phyloP scores from a whole-genome alignment of 371 early-diverging fungal species.

The Coemansia sp. region DNA sequence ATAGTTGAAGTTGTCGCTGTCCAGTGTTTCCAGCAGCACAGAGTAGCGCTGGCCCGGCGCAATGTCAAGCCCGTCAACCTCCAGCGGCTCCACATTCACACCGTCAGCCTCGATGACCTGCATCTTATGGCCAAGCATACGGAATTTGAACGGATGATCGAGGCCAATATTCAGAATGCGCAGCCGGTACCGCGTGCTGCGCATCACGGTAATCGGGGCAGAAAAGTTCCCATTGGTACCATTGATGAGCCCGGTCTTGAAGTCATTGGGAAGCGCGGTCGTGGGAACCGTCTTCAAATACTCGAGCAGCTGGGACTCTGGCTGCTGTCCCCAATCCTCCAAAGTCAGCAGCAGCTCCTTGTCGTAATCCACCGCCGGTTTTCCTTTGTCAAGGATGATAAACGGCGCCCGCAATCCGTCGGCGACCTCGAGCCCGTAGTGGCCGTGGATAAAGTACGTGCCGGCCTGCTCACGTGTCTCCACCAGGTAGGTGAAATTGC shows the following conservation, averaged over 20 bases:
- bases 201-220: constrained; percentile 50
- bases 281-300: neutral
- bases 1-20: constrained; percentile 24
- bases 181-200: constrained; percentile 78
- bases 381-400: neutral
- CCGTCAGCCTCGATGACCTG: constrained; percentile 82
- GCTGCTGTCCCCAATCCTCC: constrained; percentile 52
- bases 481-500: constrained; percentile 16
- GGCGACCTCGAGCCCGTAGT: constrained; percentile 27
- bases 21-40: constrained; percentile 64
- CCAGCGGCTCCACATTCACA: constrained; percentile 57
- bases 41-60: constrained; percentile 69
- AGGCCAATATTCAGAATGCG: constrained; percentile 79
- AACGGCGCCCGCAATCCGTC: constrained; percentile 34
- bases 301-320: neutral
- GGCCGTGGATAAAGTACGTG: constrained; percentile 32
- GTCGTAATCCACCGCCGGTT: constrained; percentile 54
- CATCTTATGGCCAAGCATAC: constrained; percentile 72
- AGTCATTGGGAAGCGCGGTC: neutral
- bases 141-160: constrained; percentile 69
- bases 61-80: constrained; percentile 58
- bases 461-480: constrained; percentile 36
- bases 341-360: constrained; percentile 63
- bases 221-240: constrained; percentile 31
- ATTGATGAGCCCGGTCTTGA: constrained; percentile 15